Conservation (phyloP, 805 yeast genomes). For the Candida piceae region DNA sequence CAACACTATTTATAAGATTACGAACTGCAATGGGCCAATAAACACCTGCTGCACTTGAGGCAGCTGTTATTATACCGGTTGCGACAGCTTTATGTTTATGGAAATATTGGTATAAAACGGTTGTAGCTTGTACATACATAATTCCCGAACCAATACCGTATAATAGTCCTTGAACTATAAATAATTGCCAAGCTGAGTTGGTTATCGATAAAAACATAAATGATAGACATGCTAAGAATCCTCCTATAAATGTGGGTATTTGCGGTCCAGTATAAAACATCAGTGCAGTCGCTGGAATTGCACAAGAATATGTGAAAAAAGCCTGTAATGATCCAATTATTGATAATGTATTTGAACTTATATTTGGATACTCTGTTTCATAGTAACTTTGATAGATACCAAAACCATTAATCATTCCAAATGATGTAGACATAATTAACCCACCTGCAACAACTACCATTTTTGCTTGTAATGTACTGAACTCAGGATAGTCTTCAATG, state of each 20-base stretch:
- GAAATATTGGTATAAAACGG: conserved; percentile 64
- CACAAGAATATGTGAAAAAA: conserved; percentile 40
- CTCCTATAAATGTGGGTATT: conserved; percentile 35
- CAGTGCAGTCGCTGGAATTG: conserved; percentile 41
- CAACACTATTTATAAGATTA: conserved; percentile 31
- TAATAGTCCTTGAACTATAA: conserved; percentile 62
- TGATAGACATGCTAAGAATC: conserved; percentile 38
- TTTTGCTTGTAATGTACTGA: conserved; percentile 52
- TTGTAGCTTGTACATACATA: conserved; percentile 53
- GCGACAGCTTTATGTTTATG: conserved; percentile 52
- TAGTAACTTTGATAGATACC: conserved; percentile 57
- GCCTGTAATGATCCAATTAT: conserved; percentile 52
- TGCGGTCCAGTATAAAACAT: conserved; percentile 41
- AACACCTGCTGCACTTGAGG: conserved; percentile 48
- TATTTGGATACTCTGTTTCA: conserved; percentile 35
- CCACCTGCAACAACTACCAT: conserved; percentile 46
- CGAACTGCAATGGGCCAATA: conserved; percentile 45
- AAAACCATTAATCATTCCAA: conserved; percentile 55
- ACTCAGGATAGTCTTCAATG: conserved; percentile 13
- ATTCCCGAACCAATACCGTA: conserved; percentile 54
- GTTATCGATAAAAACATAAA: conserved; percentile 55
- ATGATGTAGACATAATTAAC: conserved; percentile 42
- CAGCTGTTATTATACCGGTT: conserved; percentile 41
- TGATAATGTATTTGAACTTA: conserved; percentile 42
- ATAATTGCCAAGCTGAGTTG: conserved; percentile 58